Conservation (phyloP, 192 early-diverging fungal species). For the Coemansia sp. region DNA sequence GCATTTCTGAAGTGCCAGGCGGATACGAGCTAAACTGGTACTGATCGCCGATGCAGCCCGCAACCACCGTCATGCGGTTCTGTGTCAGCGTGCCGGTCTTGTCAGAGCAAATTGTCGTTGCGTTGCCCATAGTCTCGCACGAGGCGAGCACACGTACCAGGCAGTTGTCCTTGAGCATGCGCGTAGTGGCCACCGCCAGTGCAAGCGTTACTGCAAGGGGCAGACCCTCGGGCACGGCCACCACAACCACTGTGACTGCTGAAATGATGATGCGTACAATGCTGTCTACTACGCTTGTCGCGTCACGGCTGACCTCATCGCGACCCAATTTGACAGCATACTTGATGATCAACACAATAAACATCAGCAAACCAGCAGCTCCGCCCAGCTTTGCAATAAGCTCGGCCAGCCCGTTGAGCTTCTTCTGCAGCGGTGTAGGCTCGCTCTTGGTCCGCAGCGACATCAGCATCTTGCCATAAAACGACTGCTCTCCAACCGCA, state of each 20-base stretch:
- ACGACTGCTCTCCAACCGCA: slow-evolving; percentile 80
- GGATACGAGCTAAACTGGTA: slow-evolving; percentile 61
- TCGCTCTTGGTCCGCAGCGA: slow-evolving; percentile 80
- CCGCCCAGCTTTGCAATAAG: slow-evolving; percentile 91
- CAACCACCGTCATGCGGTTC: slow-evolving; percentile 97
- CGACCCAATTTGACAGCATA: slow-evolving; percentile 69
- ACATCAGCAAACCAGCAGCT: slow-evolving; percentile 80
- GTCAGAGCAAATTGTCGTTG: slow-evolving; percentile 97
- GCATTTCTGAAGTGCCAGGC: slow-evolving; percentile 49
- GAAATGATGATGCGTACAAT: slow-evolving; percentile 82
- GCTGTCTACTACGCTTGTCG: slow-evolving; percentile 58
- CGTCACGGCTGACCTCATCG: slow-evolving; percentile 42
- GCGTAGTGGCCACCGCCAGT: slow-evolving; percentile 87
- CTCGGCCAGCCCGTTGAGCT: slow-evolving; percentile 85
- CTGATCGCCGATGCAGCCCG: slow-evolving; percentile 73
- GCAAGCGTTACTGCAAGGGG: slow-evolving; percentile 96
- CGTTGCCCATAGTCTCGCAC: slow-evolving; percentile 99
- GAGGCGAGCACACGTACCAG: slow-evolving; percentile 92
- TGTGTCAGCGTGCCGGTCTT: slow-evolving; percentile 98
- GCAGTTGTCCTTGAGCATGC: slow-evolving; percentile 98
- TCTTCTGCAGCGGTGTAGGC: slow-evolving; percentile 89
- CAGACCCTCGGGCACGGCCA: slow-evolving; percentile 97
- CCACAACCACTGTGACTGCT: slow-evolving; percentile 91
- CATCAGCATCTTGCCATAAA: slow-evolving; percentile 87
- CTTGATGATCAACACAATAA: slow-evolving; percentile 81